A percentile compares a stretch with the other conserved stretches of the same genome.
Conservation (phyloP, 2,329 filamentous ascomycete genomes). For the Penicillium expansum region DNA sequence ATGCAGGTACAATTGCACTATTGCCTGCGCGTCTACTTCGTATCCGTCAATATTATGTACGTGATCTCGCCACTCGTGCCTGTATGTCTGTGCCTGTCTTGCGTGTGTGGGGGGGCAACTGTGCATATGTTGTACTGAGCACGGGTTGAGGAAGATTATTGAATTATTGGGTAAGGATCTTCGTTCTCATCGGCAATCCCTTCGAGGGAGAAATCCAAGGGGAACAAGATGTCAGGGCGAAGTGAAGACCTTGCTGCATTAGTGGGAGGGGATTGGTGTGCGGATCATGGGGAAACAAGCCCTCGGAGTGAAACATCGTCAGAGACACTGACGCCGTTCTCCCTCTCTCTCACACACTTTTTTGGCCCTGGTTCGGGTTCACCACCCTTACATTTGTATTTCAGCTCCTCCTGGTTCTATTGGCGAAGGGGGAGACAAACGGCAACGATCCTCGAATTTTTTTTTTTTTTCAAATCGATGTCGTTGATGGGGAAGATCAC, state of each 20-base stretch:
- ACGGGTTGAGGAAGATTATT: conserved; percentile 9
- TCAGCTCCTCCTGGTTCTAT: neutral
- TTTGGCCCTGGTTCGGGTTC: neutral
- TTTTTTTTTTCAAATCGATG: neutral
- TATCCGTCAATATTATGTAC: conserved; percentile 3
- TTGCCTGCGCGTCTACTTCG: neutral
- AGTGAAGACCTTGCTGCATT: neutral
- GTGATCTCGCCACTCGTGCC: conserved; percentile 8
- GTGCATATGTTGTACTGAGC: conserved; percentile 6
- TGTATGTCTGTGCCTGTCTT: conserved; percentile 5
- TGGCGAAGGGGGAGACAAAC: conserved; percentile 1
- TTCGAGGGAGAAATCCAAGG: neutral
- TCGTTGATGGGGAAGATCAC: neutral
- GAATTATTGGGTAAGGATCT: conserved; percentile 3
- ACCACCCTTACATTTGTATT: conserved; percentile 8
- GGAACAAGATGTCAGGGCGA: neutral
- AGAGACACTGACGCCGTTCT: neutral
- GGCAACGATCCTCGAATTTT: neutral
- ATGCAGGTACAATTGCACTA: conserved; percentile 7
- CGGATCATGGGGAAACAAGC: neutral
- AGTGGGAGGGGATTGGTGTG: conserved; percentile 1
- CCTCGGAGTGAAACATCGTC: conserved; percentile 5
- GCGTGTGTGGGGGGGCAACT: neutral
- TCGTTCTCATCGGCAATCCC: neutral
- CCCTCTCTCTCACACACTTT: too few species aligned